A percentile compares a stretch with the other conserved stretches of the same genome.
These are phyloP conservation scores for Rhododendron williamsianum DNA, from an alignment of 148 eudicot genomes.

Conservation along the genomic window DNA sequence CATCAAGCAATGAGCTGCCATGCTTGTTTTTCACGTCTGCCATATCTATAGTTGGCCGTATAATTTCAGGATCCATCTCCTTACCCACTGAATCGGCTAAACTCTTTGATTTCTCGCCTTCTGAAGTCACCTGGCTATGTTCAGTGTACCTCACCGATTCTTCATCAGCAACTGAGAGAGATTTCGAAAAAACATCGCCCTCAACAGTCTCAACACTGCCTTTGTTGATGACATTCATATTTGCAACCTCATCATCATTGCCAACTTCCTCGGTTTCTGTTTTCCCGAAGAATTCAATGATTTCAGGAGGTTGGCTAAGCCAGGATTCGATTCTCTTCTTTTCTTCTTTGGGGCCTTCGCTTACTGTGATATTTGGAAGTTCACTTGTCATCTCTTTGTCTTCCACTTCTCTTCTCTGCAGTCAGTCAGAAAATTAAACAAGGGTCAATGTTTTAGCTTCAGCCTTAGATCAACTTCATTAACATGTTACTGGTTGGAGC, in stretches of 20 bases:
- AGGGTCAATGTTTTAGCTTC: background rate
- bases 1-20: background rate
- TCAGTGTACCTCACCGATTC: conserved; percentile 1
- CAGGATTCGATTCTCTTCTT: conserved; percentile 16
- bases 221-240: conserved; percentile 3
- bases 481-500: background rate
- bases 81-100: background rate
- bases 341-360: background rate
- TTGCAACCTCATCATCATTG: background rate
- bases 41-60: background rate
- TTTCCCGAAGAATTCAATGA: conserved; percentile 10
- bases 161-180: conserved; percentile 21
- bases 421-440: background rate
- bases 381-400: conserved; percentile 7
- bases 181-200: conserved; percentile 30
- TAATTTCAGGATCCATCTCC: background rate
- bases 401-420: conserved; percentile 26
- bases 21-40: background rate
- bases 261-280: conserved; percentile 7
- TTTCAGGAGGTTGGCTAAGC: conserved; percentile 10
- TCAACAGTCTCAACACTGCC: conserved; percentile 18
- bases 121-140: conserved; percentile 2
- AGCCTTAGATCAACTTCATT: background rate
- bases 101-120: background rate
- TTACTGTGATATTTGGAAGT: conserved; percentile 7